A percentile compares a stretch with the other conserved stretches of the same genome.
Evolutionary conservation across 2,329 filamentous ascomycete genomes (phyloP).

Genomic region (Trichoderma brevicompactum): DNA sequence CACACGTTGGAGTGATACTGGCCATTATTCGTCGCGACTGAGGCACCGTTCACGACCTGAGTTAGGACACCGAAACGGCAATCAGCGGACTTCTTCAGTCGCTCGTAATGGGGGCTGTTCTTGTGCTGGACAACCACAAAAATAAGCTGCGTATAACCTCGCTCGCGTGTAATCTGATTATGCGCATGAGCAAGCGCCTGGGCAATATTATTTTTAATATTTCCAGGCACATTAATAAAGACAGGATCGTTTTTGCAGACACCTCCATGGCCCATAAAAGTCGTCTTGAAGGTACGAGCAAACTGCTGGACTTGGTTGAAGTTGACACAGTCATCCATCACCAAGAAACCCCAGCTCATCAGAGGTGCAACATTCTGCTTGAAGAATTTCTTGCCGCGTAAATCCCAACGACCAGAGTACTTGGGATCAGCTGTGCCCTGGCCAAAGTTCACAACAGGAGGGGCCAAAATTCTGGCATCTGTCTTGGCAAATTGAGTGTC

Average conservation of each 20-base stretch:
- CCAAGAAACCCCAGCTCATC: slow-evolving; percentile 74
- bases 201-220: slow-evolving; percentile 48
- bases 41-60: slow-evolving; percentile 75
- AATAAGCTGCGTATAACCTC: slow-evolving; percentile 71
- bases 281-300: slow-evolving; percentile 48
- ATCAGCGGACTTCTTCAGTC: slow-evolving; percentile 88
- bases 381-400: slow-evolving; percentile 78
- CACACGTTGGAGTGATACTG: slow-evolving; percentile 94
- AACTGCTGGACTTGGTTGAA: slow-evolving; percentile 43
- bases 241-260: slow-evolving; percentile 43
- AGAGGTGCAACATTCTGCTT: slow-evolving; percentile 65
- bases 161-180: slow-evolving; percentile 57
- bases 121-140: slow-evolving; percentile 77
- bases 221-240: slow-evolving; percentile 42
- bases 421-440: slow-evolving; percentile 63
- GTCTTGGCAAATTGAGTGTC: slow-evolving; percentile 65
- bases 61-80: slow-evolving; percentile 82
- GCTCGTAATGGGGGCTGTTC: slow-evolving; percentile 73
- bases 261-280: slow-evolving; percentile 57
- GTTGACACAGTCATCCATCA: slow-evolving; percentile 61
- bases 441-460: slow-evolving; percentile 73
- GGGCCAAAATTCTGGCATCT: slow-evolving; percentile 70
- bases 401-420: slow-evolving; percentile 79
- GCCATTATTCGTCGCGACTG: slow-evolving; percentile 69
- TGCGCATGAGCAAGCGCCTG: slow-evolving; percentile 53